Evolutionary conservation across 768 basidiomycete species (phyloP).

Genomic region (Lactarius sanguifluus): DNA sequence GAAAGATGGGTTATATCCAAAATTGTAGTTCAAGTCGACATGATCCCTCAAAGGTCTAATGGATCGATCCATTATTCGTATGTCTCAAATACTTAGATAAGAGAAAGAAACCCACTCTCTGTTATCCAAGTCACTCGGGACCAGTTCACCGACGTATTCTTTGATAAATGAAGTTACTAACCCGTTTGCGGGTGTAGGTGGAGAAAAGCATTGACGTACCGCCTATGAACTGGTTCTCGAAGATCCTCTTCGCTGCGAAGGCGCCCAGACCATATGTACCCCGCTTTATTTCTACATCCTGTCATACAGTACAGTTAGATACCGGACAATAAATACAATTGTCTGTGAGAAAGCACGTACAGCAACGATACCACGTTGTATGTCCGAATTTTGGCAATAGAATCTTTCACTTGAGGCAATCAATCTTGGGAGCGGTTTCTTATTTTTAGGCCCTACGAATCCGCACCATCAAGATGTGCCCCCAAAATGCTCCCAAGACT

Average conservation of each 20-base stretch:
- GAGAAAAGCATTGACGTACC: conserved; percentile 26
- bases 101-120: conserved; percentile 46
- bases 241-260: conserved; percentile 35
- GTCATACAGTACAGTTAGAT: background rate
- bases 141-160: conserved; percentile 72
- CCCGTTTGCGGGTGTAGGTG: no score
- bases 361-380: conserved; percentile 17
- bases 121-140: conserved; percentile 46
- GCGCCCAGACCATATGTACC: conserved; percentile 53
- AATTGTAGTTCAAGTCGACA: conserved; percentile 60
- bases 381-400: conserved; percentile 18
- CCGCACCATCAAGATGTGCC: background rate
- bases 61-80: conserved; percentile 1
- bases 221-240: conserved; percentile 24
- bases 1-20: conserved; percentile 47
- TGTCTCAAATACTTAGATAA: background rate
- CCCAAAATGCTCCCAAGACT: background rate
- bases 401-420: background rate
- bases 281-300: conserved; percentile 22
- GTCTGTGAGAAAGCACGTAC: conserved; percentile 4
- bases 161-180: background rate
- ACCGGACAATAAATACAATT: no score
- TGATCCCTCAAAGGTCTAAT: conserved; percentile 47
- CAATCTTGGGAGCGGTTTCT: background rate
- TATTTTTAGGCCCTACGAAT: background rate